These are phyloP conservation scores for Thalia dealbata DNA, from an alignment of 176 grass and related monocot genomes.

Conservation along the genomic window DNA sequence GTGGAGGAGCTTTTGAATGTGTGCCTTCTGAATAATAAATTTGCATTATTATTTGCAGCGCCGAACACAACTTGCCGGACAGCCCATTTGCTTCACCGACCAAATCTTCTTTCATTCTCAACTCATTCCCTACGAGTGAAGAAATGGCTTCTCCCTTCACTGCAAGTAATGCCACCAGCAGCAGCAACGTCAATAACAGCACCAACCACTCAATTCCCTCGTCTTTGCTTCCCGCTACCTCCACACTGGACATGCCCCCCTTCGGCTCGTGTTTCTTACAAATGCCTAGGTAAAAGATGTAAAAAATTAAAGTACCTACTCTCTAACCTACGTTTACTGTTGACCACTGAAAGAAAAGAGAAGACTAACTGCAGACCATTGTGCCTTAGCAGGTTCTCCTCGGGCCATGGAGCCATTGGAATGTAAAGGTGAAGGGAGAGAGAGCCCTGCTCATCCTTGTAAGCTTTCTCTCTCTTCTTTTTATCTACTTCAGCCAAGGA, in stretches of 20 bases:
- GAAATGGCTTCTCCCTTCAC: neutral
- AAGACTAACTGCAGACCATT: neutral
- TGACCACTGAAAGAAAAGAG: neutral
- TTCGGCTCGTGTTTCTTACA: conserved; percentile 12
- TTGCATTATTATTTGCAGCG: neutral
- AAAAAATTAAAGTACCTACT: neutral
- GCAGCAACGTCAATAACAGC: neutral
- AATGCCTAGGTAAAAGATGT: conserved; percentile 8
- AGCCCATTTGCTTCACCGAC: conserved; percentile 11
- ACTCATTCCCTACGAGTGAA: neutral
- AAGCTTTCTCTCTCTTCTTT: neutral
- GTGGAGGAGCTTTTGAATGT: too few species aligned
- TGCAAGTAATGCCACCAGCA: neutral
- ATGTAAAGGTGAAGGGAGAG: neutral
- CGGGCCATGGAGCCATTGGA: conserved; percentile 3
- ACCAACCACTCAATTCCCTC: neutral
- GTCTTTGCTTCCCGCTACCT: neutral
- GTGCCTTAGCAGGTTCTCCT: neutral
- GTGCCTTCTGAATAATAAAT: too few species aligned
- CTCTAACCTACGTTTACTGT: neutral
- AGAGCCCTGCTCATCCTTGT: neutral
- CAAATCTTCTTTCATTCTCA: neutral
- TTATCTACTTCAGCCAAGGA: neutral
- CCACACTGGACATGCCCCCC: conserved; percentile 4
- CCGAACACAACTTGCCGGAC: conserved; percentile 10